phyloP scores from a whole-genome alignment of 805 yeast genomes.

The Candida loeiensis region DNA sequence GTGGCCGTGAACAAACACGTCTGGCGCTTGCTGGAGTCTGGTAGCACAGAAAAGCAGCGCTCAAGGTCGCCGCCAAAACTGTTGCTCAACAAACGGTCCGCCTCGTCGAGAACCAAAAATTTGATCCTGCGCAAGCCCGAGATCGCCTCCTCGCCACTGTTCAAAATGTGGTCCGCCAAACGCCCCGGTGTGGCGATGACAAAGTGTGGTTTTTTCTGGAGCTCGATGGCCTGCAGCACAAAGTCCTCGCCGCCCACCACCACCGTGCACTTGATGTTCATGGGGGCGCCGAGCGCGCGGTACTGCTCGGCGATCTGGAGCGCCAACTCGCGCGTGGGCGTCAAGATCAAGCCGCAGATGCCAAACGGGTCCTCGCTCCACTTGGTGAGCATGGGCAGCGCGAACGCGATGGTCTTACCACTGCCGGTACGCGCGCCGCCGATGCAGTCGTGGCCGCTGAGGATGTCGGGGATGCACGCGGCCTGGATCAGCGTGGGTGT shows the following conservation, averaged over 20 bases:
- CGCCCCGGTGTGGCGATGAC: conserved; percentile 97
- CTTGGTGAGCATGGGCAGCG: conserved; percentile 90
- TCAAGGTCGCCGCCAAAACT: conserved; percentile 79
- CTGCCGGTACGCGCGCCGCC: conserved; percentile 99
- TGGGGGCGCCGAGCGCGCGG: conserved; percentile 83
- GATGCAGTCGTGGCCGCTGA: conserved; percentile 84
- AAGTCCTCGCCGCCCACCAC: conserved; percentile 95
- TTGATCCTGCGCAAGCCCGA: conserved; percentile 74
- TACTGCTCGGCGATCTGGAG: conserved; percentile 96
- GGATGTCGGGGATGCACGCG: conserved; percentile 83
- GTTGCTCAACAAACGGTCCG: conserved; percentile 82
- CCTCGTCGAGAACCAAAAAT: conserved; percentile 90
- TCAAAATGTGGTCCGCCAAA: conserved; percentile 83
- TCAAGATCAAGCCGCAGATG: conserved; percentile 80
- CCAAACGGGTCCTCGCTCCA: conserved; percentile 97
- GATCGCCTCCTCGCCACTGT: conserved; percentile 85
- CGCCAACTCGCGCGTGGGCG: conserved; percentile 94
- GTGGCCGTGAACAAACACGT: conserved; percentile 94
- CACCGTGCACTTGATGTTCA: conserved; percentile 79
- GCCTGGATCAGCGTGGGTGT: conserved; percentile 84
- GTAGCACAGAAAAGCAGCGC: conserved; percentile 68
- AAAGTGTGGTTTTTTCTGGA: conserved; percentile 85
- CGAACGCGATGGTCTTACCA: conserved; percentile 97
- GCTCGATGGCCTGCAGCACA: conserved; percentile 77
- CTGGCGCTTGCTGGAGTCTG: conserved; percentile 71